Percentiles rank a stretch among this genome's conserved stretches.
phyloP scores from a whole-genome alignment of 1,139 yeast species.

The Debaryomyces subglobosus region DNA sequence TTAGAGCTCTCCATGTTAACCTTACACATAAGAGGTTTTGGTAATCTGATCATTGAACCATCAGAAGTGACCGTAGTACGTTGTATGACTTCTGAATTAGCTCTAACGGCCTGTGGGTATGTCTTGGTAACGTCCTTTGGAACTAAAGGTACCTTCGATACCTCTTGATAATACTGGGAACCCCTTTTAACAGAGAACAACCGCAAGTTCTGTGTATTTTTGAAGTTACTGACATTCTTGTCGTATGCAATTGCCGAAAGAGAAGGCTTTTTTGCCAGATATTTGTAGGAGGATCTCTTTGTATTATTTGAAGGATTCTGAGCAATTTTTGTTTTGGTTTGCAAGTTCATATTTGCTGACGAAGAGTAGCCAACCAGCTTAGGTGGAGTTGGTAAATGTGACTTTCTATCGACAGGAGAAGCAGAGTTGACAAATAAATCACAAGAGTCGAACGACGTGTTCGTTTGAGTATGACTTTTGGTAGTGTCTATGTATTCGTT shows the following conservation, averaged over 20 bases:
- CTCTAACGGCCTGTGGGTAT: background rate
- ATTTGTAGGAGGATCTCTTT: slow-evolving; percentile 11
- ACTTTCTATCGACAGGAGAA: background rate
- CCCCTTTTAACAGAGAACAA: slow-evolving; percentile 38
- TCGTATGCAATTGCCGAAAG: slow-evolving; percentile 27
- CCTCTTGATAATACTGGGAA: slow-evolving; percentile 25
- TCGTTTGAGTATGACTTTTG: slow-evolving; percentile 8
- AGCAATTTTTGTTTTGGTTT: slow-evolving; percentile 15
- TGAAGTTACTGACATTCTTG: slow-evolving; percentile 17
- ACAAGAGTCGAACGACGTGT: slow-evolving; percentile 1
- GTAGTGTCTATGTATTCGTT: background rate
- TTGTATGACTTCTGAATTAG: slow-evolving; percentile 2
- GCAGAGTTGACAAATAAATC: background rate
- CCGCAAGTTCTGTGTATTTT: slow-evolving; percentile 25
- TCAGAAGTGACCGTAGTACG: slow-evolving; percentile 3
- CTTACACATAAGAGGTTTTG: slow-evolving; percentile 10
- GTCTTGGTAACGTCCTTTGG: slow-evolving; percentile 1
- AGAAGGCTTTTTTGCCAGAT: slow-evolving; percentile 18
- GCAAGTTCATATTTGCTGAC: slow-evolving; percentile 30
- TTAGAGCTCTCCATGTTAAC: slow-evolving; percentile 7
- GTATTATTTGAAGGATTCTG: slow-evolving; percentile 6
- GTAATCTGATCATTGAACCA: slow-evolving; percentile 9
- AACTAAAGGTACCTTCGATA: slow-evolving; percentile 12
- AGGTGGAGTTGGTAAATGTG: slow-evolving; percentile 23
- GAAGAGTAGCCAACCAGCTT: slow-evolving; percentile 20